phyloP scores from a whole-genome alignment of 148 eudicot species.

The Bassia scoparia region DNA sequence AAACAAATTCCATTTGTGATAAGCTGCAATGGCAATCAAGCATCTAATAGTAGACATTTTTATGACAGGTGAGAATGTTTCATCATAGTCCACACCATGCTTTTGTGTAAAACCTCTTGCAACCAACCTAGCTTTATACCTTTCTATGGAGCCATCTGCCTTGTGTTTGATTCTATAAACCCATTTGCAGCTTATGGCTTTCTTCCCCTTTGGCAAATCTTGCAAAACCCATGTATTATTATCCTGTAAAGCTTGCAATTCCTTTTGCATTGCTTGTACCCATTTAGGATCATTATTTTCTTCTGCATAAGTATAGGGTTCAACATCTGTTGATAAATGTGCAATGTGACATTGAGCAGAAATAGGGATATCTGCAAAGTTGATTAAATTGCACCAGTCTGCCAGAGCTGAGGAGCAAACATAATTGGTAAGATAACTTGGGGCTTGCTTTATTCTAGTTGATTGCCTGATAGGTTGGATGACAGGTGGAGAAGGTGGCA shows the following conservation, averaged over 20 bases:
- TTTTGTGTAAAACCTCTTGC: background rate
- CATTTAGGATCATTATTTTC: background rate
- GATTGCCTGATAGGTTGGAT: no score
- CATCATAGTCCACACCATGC: background rate
- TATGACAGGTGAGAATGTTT: background rate
- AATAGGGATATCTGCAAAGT: background rate
- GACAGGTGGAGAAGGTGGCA: no score
- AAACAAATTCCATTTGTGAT: background rate
- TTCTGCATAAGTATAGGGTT: background rate
- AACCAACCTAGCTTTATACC: background rate
- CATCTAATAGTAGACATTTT: background rate
- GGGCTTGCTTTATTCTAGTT: no score
- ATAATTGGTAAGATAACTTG: no score
- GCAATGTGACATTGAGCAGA: no score
- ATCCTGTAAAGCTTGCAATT: background rate
- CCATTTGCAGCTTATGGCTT: background rate
- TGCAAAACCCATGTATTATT: background rate
- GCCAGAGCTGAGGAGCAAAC: no score
- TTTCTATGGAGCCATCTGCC: background rate
- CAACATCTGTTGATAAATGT: background rate
- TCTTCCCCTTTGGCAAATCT: background rate
- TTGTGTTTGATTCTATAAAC: background rate
- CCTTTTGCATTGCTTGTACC: background rate
- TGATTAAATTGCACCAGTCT: background rate
- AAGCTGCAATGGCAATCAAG: background rate